Conservation (phyloP, 768 basidiomycete genomes). For the Leccinum obscurum region DNA sequence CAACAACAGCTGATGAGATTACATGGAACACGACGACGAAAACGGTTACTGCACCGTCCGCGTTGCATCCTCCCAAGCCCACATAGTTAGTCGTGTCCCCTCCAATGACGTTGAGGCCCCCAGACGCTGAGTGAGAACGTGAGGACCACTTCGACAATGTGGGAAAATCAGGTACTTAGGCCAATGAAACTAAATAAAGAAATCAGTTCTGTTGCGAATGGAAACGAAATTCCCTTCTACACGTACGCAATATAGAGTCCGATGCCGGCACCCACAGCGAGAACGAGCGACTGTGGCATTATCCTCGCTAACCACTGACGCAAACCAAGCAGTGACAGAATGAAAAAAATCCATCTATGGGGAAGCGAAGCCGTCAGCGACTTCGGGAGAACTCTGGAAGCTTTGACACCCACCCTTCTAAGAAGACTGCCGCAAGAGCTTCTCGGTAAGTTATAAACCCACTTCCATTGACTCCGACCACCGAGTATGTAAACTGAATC, state of each 20-base stretch:
- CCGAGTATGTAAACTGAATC: conserved; percentile 77
- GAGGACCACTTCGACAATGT: not conserved
- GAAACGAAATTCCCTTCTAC: conserved; percentile 2
- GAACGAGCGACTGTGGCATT: conserved; percentile 84
- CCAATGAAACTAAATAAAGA: conserved; percentile 62
- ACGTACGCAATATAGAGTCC: conserved; percentile 84
- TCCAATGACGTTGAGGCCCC: conserved; percentile 74
- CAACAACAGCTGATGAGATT: conserved; percentile 8
- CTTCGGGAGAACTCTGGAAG: not conserved
- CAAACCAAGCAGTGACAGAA: conserved; percentile 77
- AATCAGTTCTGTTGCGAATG: not conserved
- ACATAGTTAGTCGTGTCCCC: conserved; percentile 71
- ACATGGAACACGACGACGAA: conserved; percentile 5
- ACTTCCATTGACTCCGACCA: conserved; percentile 82
- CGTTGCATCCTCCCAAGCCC: conserved; percentile 71
- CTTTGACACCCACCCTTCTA: conserved; percentile 65
- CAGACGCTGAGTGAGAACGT: conserved; percentile 42
- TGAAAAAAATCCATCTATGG: conserved; percentile 74
- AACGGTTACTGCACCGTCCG: conserved; percentile 40
- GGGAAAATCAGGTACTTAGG: conserved; percentile 46
- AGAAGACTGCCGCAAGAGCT: conserved; percentile 81
- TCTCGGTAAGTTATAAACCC: conserved; percentile 71
- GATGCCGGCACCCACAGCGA: conserved; percentile 85
- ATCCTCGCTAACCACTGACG: conserved; percentile 89
- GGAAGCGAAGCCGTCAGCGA: not conserved